Percentiles rank a stretch among this genome's conserved stretches.
Conservation (phyloP, 1,139 yeast genomes). For the Geotrichum siamense region DNA sequence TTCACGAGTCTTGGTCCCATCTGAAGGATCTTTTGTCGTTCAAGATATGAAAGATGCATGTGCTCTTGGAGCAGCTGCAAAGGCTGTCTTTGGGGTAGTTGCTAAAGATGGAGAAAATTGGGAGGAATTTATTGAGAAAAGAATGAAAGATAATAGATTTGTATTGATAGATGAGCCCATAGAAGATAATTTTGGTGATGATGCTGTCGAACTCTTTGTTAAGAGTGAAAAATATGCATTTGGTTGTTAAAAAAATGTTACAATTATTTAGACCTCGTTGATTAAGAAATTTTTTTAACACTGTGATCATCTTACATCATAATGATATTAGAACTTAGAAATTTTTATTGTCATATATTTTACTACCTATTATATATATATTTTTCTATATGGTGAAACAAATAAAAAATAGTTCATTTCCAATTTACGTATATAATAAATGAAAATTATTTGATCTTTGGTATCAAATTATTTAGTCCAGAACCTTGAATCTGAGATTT, state of each 20-base stretch:
- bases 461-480: too few relatives aligned
- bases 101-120: conserved; percentile 5
- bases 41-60: conserved; percentile 77
- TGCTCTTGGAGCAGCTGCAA: conserved; percentile 90
- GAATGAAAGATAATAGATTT: conserved; percentile 4
- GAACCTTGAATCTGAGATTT: too few relatives aligned
- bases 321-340: too few relatives aligned
- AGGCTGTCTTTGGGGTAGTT: conserved; percentile 60
- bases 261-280: too few relatives aligned
- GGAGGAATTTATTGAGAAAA: conserved; percentile 13
- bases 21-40: conserved; percentile 58
- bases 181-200: background rate
- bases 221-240: conserved; percentile 5
- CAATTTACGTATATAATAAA: too few relatives aligned
- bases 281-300: too few relatives aligned
- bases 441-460: too few relatives aligned
- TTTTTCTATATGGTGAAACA: too few relatives aligned
- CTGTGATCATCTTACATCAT: too few relatives aligned
- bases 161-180: background rate
- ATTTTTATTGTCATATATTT: too few relatives aligned
- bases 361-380: too few relatives aligned
- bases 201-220: conserved; percentile 9
- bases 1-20: conserved; percentile 60
- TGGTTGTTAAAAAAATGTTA: background rate
- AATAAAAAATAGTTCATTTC: too few relatives aligned